These are phyloP conservation scores for Malassezia nana DNA, from an alignment of 1,284 basidiomycete species.

Conservation along the genomic window DNA sequence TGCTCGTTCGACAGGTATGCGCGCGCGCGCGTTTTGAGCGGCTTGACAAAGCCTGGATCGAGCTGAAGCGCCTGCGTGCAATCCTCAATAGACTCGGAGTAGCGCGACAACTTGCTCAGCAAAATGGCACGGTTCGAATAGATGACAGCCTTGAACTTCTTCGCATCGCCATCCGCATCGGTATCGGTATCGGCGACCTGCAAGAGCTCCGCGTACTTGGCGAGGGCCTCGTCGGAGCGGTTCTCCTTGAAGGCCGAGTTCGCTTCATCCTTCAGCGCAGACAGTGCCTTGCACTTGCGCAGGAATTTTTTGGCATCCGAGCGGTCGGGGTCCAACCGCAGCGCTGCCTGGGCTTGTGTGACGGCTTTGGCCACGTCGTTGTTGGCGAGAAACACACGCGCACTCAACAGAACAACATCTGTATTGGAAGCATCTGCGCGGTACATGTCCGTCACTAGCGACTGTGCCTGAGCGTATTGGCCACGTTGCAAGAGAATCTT, in stretches of 20 bases:
- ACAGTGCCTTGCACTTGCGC: constrained; percentile 66
- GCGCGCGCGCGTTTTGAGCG: constrained; percentile 70
- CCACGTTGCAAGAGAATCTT: constrained; percentile 29
- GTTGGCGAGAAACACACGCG: constrained; percentile 65
- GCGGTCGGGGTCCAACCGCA: constrained; percentile 70
- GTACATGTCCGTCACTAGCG: constrained; percentile 59
- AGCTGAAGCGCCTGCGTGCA: constrained; percentile 61
- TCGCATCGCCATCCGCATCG: constrained; percentile 26
- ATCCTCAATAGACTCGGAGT: constrained; percentile 63
- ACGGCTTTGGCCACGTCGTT: constrained; percentile 62
- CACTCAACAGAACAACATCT: constrained; percentile 69
- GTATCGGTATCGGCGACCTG: constrained; percentile 26
- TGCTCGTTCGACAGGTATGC: constrained; percentile 65
- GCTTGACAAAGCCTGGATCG: constrained; percentile 65
- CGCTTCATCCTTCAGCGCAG: constrained; percentile 72
- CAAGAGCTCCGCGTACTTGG: constrained; percentile 50
- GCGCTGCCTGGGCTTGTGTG: constrained; percentile 63
- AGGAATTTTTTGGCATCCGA: constrained; percentile 61
- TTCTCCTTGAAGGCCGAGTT: constrained; percentile 65
- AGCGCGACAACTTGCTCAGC: constrained; percentile 59
- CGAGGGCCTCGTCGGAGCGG: constrained; percentile 58
- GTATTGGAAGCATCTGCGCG: constrained; percentile 64
- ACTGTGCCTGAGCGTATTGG: constrained; percentile 32
- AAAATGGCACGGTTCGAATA: constrained; percentile 76
- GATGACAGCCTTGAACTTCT: constrained; percentile 56